These are phyloP conservation scores for Teratosphaeria pseudoeucalypti DNA, from an alignment of 2,329 filamentous ascomycete genomes.

Conservation along the genomic window DNA sequence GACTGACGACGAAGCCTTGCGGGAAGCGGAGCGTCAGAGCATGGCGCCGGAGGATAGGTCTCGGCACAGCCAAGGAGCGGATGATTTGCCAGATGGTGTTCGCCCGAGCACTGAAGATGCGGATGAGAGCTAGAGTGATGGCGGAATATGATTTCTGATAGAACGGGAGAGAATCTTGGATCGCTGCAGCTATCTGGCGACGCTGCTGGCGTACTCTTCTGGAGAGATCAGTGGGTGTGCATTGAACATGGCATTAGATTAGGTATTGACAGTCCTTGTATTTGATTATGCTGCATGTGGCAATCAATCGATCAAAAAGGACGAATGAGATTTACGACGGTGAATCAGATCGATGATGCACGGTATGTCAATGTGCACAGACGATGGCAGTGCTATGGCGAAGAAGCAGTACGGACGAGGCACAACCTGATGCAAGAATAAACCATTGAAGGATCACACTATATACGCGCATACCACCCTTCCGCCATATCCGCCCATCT, in stretches of 20 bases:
- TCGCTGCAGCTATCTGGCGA: not conserved
- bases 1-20: not conserved
- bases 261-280: not conserved
- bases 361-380: not conserved
- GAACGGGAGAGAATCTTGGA: not conserved
- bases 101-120: not conserved
- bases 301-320: not conserved
- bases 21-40: not conserved
- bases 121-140: not conserved
- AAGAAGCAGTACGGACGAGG: not conserved
- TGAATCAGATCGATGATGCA: not conserved
- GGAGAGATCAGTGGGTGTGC: not conserved
- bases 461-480: not conserved
- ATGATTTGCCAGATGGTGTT: not conserved
- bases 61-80: not conserved
- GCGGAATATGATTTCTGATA: not conserved
- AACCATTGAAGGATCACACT: not conserved
- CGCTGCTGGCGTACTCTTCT: not conserved
- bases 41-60: not conserved
- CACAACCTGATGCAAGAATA: not conserved
- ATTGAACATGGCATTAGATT: not conserved
- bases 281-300: conserved; percentile 17
- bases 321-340: not conserved
- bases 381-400: not conserved
- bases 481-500: not conserved